Evolutionary conservation across 2,329 filamentous ascomycete genomes (phyloP), one percentile per base, ranked within the genome.

Genomic region (Tolypocladium tropicale): DNA sequence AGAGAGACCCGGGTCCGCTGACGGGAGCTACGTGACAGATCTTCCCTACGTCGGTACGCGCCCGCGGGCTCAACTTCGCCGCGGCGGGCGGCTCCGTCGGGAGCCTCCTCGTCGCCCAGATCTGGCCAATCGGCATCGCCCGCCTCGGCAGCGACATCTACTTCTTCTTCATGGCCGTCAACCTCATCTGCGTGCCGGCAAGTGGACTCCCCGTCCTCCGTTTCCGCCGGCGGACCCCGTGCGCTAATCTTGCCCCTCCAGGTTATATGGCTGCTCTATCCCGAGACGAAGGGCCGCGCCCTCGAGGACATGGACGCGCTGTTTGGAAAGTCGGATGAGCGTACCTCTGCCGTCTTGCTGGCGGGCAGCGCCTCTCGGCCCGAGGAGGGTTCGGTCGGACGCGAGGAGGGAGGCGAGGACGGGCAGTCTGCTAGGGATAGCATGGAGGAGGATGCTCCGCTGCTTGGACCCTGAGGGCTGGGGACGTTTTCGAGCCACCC

Each of bases 1-100:
- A 41, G 37, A 4, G 7, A 41, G 37, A 10, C 7, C 10, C 14
- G 5, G 36, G 7, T 41, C 39, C 10, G 12, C 43, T 48, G 11
- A 21, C 36, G 9, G 21, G 7, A n/a, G 12, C 2, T 1, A 6
- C 1, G 11, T 7, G 4, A 2, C 33, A 61, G 74, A 83, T 83
- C 59, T 83, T 84, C 62, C 80, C 80, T 2, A 82, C 80, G 0
- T 70, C 78, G 6, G 72, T 81, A n/a, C 77, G 80, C 12, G 79
- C 80, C 3, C 74, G 77, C 0, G 80, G 80, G 3, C 73, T 83
- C 53, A 83, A 79, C 63, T 73, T 83, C 41, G 74, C 79, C 0
- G 78, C 80, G 0, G 78, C 78, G 0, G 78, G 74, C 0, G 78
- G 78, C 25, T 74, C 80, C n/a, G 72, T 82, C 39, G 81, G 79